These are phyloP conservation scores for Rutstroemia sp. DNA, from an alignment of 2,329 filamentous ascomycete genomes.

Conservation along the genomic window DNA sequence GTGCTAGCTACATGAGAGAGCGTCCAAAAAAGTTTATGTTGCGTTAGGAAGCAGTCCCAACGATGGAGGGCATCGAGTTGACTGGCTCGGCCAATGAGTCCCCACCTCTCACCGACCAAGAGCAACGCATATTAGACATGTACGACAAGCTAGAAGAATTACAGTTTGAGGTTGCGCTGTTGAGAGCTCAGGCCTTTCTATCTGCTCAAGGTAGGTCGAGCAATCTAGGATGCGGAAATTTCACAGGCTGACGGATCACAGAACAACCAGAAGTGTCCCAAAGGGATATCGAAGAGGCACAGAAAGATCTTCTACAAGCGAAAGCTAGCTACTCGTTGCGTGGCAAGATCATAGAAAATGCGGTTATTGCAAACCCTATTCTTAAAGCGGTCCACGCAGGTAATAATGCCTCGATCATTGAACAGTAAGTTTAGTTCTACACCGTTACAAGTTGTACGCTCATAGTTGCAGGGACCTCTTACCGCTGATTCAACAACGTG, in stretches of 20 bases:
- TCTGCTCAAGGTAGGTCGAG: constrained; percentile 19
- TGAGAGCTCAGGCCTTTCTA: constrained; percentile 38
- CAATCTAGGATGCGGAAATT: not conserved
- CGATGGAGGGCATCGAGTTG: constrained; percentile 25
- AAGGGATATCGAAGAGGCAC: constrained; percentile 48
- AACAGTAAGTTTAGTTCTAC: constrained; percentile 47
- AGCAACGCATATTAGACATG: constrained; percentile 58
- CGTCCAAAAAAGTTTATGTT: not conserved
- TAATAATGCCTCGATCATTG: constrained; percentile 54
- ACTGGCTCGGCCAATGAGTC: constrained; percentile 5
- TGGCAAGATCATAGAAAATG: constrained; percentile 60
- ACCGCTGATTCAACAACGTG: constrained; percentile 58
- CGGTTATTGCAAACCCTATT: constrained; percentile 66
- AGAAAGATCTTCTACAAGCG: constrained; percentile 59
- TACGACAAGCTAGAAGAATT: constrained; percentile 67
- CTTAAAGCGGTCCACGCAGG: constrained; percentile 70
- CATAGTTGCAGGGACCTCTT: constrained; percentile 39
- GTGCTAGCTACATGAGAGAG: not conserved
- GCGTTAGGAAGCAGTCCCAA: constrained; percentile 8
- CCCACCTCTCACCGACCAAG: constrained; percentile 56
- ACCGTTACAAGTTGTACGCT: constrained; percentile 10
- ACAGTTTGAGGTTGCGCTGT: constrained; percentile 62
- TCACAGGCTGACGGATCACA: constrained; percentile 16
- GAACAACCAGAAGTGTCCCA: constrained; percentile 34
- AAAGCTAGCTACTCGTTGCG: constrained; percentile 63